These are phyloP conservation scores for Neoscytalidium dimidiatum DNA, from an alignment of 2,329 filamentous ascomycete species.

Conservation along the genomic window DNA sequence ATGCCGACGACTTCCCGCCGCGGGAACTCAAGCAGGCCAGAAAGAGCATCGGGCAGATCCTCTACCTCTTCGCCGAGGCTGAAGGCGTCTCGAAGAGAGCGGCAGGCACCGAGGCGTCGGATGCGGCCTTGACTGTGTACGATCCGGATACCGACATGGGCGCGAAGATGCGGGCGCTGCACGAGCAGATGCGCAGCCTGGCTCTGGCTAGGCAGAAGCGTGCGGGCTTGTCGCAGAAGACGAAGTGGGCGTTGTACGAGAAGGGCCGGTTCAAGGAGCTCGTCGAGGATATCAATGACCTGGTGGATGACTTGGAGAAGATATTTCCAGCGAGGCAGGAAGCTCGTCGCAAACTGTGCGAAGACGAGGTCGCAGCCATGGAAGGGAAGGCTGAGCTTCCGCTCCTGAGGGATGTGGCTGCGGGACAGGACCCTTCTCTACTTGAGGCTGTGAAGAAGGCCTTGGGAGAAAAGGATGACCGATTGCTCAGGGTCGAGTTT, in stretches of 20 bases:
- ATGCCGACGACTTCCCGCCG: background rate
- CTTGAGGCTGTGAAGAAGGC: background rate
- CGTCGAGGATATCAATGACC: background rate
- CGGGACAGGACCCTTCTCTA: background rate
- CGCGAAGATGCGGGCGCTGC: background rate
- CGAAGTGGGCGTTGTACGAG: slow-evolving; percentile 3
- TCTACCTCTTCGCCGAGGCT: background rate
- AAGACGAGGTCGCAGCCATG: background rate
- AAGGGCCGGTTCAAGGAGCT: background rate
- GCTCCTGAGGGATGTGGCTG: background rate
- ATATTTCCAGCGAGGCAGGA: background rate
- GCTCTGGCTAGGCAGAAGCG: background rate
- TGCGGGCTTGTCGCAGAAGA: background rate
- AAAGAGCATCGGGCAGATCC: background rate
- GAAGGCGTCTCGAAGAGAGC: background rate
- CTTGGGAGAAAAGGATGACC: background rate
- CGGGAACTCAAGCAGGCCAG: background rate
- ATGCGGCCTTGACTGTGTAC: background rate
- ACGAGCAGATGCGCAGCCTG: background rate
- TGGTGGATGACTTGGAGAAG: background rate
- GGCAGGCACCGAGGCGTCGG: background rate
- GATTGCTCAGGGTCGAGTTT: background rate
- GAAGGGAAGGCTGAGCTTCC: background rate
- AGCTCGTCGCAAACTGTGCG: background rate
- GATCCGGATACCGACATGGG: background rate